Base-by-base conservation (phyloP, 2,329 filamentous ascomycete species). In the Calonectria hongkongensis region DNA sequence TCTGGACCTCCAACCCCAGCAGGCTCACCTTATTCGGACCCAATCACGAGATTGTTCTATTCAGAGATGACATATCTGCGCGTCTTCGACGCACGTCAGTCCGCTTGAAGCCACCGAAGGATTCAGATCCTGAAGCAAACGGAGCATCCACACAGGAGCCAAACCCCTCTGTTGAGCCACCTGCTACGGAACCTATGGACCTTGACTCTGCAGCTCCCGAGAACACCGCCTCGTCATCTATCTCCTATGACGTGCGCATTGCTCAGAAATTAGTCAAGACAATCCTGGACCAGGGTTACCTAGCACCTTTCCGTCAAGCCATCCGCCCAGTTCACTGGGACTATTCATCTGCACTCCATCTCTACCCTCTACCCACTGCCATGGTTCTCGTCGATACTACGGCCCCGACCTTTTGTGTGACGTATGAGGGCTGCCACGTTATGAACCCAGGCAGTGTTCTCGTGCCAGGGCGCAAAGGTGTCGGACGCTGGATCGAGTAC, bases 341-440 rank as follows among this genome's bases (percentile, higher is more conserved):
- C 83, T 95, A 94, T 82, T 92, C 92, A 0, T 88, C 91, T 6
- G 87, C 94, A 3, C 84, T 98, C 75, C 93, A 95, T 68, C 86
- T 99, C 27, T 98, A 98, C 82, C 97, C 96, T 10, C 85, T 98
- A 33, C 97, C 97, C 2, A 96, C 94, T 25, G 92, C 94, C 0
- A 87, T 98, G 80, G 91, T 97, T 18, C 85, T 99, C 4, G 93
- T 95, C 2, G 97, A 99, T 84, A 88, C 93, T 0, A 94, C 96
- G 50, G 92, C 93, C 12, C 92, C 94, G 16, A 89, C 95, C 0
- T 99, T 98, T 80, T 94, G 93, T 67, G 87, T 98, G 75, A 98
- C 94, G 16, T 98, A 98, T 81, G 96, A 98, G 84, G 96, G 96
- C 0, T 98, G 97, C 81, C 94, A 97, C 85, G 96, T 98, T 41